A percentile compares a stretch with the other conserved stretches of the same genome.
Conservation (phyloP, 139 green algal species). For the Chlorella sorokiniana region DNA sequence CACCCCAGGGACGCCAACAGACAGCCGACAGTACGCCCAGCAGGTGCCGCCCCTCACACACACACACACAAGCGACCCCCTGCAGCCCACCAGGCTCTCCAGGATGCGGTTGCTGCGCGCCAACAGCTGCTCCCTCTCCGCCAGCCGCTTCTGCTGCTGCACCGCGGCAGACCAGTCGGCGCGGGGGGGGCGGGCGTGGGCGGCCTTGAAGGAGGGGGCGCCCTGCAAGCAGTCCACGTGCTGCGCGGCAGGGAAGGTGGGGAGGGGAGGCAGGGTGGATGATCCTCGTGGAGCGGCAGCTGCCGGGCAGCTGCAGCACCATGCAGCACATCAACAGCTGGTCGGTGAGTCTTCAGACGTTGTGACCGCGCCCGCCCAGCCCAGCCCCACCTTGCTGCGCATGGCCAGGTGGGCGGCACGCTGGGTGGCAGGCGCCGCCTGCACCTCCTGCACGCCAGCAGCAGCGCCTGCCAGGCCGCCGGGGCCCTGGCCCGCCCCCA, state of each 20-base stretch:
- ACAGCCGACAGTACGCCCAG: background rate
- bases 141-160: background rate
- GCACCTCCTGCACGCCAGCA: background rate
- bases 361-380: no score
- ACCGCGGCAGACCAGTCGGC: background rate
- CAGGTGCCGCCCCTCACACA: background rate
- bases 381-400: slow-evolving; percentile 1
- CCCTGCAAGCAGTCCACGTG: slow-evolving; percentile 1
- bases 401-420: background rate
- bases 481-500: background rate
- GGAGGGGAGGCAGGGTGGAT: no score
- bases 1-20: no score
- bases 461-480: background rate
- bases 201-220: background rate
- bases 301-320: background rate
- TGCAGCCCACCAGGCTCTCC: background rate
- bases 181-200: background rate
- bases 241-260: background rate
- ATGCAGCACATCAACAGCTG: background rate
- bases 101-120: background rate
- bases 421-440: background rate
- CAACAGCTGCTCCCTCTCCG: background rate
- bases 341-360: no score
- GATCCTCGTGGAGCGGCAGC: no score
- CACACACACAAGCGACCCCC: background rate